phyloP scores from a whole-genome alignment of 225 moss, liverwort and hornwort species.

The Rhytidiadelphus loreus region DNA sequence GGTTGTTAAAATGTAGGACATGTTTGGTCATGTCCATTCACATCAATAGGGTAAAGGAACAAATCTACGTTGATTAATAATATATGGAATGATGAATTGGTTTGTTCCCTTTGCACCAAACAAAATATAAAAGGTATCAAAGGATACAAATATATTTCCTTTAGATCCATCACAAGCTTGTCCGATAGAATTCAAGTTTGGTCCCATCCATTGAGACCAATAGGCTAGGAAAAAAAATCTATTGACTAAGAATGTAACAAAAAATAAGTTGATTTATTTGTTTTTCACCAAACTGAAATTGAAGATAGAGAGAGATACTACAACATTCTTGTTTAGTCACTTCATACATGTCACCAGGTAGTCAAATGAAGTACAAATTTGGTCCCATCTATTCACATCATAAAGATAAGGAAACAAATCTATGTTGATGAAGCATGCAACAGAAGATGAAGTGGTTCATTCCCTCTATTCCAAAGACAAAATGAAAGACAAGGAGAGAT shows the following conservation, averaged over 20 bases:
- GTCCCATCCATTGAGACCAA: background rate
- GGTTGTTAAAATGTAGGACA: background rate
- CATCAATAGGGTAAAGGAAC: background rate
- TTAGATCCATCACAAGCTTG: too few relatives aligned
- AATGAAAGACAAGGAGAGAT: background rate
- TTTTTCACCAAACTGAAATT: background rate
- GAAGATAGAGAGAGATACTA: background rate
- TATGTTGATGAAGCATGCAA: background rate
- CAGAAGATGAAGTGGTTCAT: background rate
- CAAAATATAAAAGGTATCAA: background rate
- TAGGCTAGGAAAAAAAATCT: background rate
- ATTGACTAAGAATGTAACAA: background rate
- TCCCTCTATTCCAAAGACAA: background rate
- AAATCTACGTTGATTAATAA: background rate
- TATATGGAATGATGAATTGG: background rate
- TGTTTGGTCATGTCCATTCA: background rate
- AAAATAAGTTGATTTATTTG: background rate
- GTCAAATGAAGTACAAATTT: background rate
- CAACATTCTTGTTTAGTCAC: background rate
- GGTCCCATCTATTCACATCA: background rate
- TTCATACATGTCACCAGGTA: background rate
- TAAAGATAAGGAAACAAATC: background rate
- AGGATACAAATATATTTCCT: background rate
- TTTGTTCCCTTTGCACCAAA: background rate
- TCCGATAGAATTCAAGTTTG: background rate